These are phyloP conservation scores for Zymoseptoria tritici DNA, from an alignment of 2,329 filamentous ascomycete genomes.

Conservation along the genomic window DNA sequence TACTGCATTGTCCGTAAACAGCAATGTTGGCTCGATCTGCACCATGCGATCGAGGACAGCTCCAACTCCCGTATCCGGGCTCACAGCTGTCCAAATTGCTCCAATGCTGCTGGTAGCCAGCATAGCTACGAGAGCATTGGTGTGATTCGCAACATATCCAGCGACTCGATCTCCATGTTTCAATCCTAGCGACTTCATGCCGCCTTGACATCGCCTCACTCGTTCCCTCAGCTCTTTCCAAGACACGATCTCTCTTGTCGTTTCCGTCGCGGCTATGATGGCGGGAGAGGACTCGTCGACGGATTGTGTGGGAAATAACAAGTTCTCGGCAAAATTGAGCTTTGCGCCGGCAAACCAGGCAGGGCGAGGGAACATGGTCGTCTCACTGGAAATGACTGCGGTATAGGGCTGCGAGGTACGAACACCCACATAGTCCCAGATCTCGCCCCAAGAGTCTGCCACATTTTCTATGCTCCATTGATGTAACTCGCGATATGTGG, in stretches of 20 bases:
- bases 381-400: constrained; percentile 60
- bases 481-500: constrained; percentile 68
- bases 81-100: constrained; percentile 87
- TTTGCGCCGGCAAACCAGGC: constrained; percentile 72
- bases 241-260: constrained; percentile 54
- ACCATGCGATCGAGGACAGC: constrained; percentile 80
- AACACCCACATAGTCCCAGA: constrained; percentile 77
- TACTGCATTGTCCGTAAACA: constrained; percentile 83
- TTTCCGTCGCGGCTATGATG: constrained; percentile 76
- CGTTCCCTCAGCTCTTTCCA: constrained; percentile 76
- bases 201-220: constrained; percentile 65
- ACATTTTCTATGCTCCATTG: constrained; percentile 76
- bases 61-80: constrained; percentile 83
- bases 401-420: constrained; percentile 56
- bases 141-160: constrained; percentile 82
- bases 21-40: constrained; percentile 73
- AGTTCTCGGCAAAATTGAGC: constrained; percentile 92
- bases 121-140: constrained; percentile 80
- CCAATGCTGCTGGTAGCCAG: constrained; percentile 74
- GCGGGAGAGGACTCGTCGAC: constrained; percentile 57
- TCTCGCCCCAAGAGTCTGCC: constrained; percentile 71
- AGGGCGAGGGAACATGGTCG: constrained; percentile 77
- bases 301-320: constrained; percentile 65
- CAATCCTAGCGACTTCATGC: constrained; percentile 61
- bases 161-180: constrained; percentile 54